Evolutionary conservation across 345 rosid species (phyloP), one percentile per base, ranked within the genome.

Genomic region (Xanthoceras sorbifolium): DNA sequence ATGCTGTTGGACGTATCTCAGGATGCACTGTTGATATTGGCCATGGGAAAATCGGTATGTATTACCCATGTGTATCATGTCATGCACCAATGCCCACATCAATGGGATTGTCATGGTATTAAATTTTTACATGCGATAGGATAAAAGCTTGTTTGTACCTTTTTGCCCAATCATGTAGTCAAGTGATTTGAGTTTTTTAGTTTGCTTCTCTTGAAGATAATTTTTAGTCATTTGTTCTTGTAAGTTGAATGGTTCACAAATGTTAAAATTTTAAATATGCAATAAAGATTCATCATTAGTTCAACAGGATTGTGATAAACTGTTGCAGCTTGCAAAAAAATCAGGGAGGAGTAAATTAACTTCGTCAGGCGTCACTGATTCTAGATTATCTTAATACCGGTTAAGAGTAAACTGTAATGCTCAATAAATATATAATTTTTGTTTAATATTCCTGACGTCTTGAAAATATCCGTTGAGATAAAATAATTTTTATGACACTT

Each of bases 1-100:
- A 97, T 82, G 97, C 99, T 69, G 94, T 94, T 18, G 98, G 99
- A 54, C 94, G 98, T 67, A 97, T 97, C 64, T 94, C 99, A 0
- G 99, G 99, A 54, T 97, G 99, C 88, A 90, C 98, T 60, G 97
- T 97, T 82, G 99, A 97, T 86, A 88, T 94, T 84, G 99, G 98
- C 75, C 97, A 97, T 82, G 99, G 99, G 69, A 96, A 96, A 86
- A 93, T 96, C 79, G 99, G 99, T 84, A 76, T 40, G 80, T 69
- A 36, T 22, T 68, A 52, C 65, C 25, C 31, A n/a, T 50, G 31
- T 75, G 14, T 62, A 69, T 40, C 22, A 50, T 52, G 48, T 67
- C 59, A 50, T 61, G 68, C 32, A 32, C 54, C 1, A 6, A 17
- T 68, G 54, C 46, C 36, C 46, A 26, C 46, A 17, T 26, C 31